A percentile compares a stretch with the other conserved stretches of the same genome.
Conservation (phyloP, 2,329 filamentous ascomycete species). For the Phialophora tarda region DNA sequence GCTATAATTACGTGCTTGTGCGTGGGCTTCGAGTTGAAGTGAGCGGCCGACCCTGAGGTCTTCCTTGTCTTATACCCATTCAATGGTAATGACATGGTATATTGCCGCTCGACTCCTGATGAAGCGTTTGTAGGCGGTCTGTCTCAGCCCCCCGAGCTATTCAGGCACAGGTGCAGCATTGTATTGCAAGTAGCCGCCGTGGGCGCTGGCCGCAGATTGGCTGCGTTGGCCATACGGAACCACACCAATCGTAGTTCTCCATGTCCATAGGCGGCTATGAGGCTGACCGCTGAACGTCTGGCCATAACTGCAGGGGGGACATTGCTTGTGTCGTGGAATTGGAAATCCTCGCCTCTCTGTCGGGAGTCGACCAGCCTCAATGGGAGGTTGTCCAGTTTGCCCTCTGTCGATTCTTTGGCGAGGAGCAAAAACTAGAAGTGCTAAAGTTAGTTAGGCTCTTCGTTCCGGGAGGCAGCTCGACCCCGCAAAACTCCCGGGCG, state of each 20-base stretch:
- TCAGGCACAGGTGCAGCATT: neutral
- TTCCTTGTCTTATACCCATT: neutral
- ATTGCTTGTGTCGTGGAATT: too few relatives aligned
- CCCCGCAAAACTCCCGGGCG: neutral
- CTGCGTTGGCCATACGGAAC: neutral
- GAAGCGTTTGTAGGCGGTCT: neutral
- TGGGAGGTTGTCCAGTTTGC: too few relatives aligned
- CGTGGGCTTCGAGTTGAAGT: too few relatives aligned
- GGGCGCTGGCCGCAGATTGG: constrained; percentile 1
- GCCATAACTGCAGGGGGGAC: neutral
- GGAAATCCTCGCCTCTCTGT: neutral
- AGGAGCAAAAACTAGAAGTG: too few relatives aligned
- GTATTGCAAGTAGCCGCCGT: neutral
- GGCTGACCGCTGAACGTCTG: neutral
- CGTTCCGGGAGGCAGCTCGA: neutral
- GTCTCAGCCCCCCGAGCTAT: neutral
- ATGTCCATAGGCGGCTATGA: neutral
- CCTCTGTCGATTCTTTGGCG: too few relatives aligned
- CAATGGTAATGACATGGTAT: neutral
- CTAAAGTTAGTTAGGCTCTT: too few relatives aligned
- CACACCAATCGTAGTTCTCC: neutral
- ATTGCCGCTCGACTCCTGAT: neutral
- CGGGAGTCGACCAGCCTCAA: too few relatives aligned
- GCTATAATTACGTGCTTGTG: neutral
- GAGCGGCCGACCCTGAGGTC: neutral